Percentiles rank a stretch among this genome's conserved stretches.
Conservation (phyloP, 108 stramenopile species). For the Conticribra guillardii region DNA sequence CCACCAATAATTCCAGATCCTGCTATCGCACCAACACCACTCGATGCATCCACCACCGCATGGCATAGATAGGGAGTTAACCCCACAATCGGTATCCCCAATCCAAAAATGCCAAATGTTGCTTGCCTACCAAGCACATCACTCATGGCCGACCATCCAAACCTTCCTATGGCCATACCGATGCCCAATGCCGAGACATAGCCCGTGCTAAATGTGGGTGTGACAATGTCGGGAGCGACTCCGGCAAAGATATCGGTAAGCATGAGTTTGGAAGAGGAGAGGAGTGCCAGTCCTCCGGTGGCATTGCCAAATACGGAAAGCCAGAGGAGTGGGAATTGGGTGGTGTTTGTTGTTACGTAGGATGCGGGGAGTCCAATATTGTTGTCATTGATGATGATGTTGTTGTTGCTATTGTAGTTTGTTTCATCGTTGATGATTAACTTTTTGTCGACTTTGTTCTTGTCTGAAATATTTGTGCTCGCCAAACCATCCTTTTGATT, state of each 20-base stretch:
- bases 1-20: not conserved
- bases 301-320: slow-evolving; percentile 78
- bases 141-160: slow-evolving; percentile 79
- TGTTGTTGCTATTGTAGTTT: not conserved
- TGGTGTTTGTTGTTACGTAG: slow-evolving; percentile 55
- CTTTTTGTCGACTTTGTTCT: not conserved
- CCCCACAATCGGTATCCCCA: slow-evolving; percentile 67
- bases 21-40: slow-evolving; percentile 6
- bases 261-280: slow-evolving; percentile 84
- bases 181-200: slow-evolving; percentile 75
- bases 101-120: slow-evolving; percentile 70
- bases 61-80: slow-evolving; percentile 53
- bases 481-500: no score
- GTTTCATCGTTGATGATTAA: not conserved
- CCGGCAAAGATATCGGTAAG: slow-evolving; percentile 84
- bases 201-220: slow-evolving; percentile 59
- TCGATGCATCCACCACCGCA: slow-evolving; percentile 36
- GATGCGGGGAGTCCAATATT: slow-evolving; percentile 50
- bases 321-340: slow-evolving; percentile 81
- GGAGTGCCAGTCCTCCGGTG: slow-evolving; percentile 72
- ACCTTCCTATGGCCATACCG: slow-evolving; percentile 78
- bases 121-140: slow-evolving; percentile 72
- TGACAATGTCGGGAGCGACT: slow-evolving; percentile 75
- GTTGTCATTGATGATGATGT: not conserved
- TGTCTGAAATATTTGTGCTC: no score